These are phyloP conservation scores for Dactylorhiza incarnata DNA, from an alignment of 106 monocot genomes.

Conservation along the genomic window DNA sequence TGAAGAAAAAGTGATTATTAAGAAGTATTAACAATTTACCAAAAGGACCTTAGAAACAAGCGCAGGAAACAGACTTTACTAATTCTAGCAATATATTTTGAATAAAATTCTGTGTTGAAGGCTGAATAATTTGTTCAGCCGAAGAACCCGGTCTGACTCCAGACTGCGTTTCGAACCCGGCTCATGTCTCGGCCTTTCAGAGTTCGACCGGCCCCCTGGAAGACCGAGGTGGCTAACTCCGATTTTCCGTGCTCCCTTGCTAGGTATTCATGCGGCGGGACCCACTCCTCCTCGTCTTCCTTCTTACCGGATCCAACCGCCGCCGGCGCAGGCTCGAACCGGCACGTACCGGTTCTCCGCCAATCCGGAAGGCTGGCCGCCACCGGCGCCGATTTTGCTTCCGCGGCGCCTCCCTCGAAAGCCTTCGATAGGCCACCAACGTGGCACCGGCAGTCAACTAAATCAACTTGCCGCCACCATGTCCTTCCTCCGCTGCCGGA, in stretches of 20 bases:
- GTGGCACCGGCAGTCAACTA: not conserved
- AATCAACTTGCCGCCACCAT: not conserved
- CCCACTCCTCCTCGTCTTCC: constrained; percentile 24
- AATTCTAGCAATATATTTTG: not conserved
- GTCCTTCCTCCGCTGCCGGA: not conserved
- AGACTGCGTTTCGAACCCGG: constrained; percentile 67
- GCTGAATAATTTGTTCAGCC: constrained; percentile 23
- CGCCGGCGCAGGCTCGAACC: constrained; percentile 12
- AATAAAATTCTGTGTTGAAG: not conserved
- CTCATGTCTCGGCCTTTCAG: constrained; percentile 76
- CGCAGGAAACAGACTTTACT: not conserved
- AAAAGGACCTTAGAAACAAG: not conserved
- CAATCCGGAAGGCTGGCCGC: constrained; percentile 44
- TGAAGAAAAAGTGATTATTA: too few species aligned
- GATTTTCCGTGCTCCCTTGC: constrained; percentile 22
- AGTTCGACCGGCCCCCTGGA: constrained; percentile 66
- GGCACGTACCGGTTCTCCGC: constrained; percentile 8
- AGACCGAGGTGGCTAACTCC: constrained; percentile 33
- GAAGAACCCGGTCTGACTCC: constrained; percentile 67
- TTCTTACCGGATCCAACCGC: not conserved
- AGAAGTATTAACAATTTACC: not conserved
- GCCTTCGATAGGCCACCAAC: constrained; percentile 26
- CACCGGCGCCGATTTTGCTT: constrained; percentile 34
- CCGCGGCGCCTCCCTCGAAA: constrained; percentile 9
- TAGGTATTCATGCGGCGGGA: constrained; percentile 63